Base-by-base conservation (phyloP, 2,329 filamentous ascomycete species). In the Didymella keratinophila region DNA sequence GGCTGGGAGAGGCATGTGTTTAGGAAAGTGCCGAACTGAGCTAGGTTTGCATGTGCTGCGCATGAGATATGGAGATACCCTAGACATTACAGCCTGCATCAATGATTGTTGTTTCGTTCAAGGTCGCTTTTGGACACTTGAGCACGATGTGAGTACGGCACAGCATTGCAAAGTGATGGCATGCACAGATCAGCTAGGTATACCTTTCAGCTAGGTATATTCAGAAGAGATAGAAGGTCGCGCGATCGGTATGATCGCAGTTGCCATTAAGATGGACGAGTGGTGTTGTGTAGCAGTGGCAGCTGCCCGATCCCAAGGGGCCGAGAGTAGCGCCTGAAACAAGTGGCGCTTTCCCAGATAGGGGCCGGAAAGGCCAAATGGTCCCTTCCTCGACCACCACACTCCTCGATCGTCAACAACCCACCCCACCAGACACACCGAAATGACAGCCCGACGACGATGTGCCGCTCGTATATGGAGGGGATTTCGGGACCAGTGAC, bases 1-100 rank as follows among this genome's bases (percentile, higher is more conserved):
- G 78, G 77, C 1, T 79, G 77, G 77, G 71, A 75, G 62, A 70
- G 77, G 53, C 74, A 75, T 61, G 64, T 74, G 3, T 79, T 79
- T 55, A 74, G 70, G 39, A 59, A 62, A 10, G 63, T 72, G 8
- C 68, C 64, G 3, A 66, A 64, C n/a, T 59, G 43, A 50, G 25
- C 9, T 59, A 43, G 46, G 18, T 6, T 8, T 30, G n/a, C 18
- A n/a, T 16, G 20, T 36, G 8, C 3, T 12, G 7, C 9, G 28
- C 8, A 16, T 27, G 8, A 9, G n/a, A 41, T 28, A n/a, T 9
- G 20, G 30, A 49, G 49, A 58, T 53, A 58, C 56, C 56, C 32
- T 30, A 42, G 11, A 34, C 20, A 18, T 23, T 20, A 8, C 14
- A 53, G 32, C 12, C 7, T 42, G 28, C 20, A 23, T 9, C 42